These are phyloP conservation scores for Blastobotrys indianensis DNA, from an alignment of 1,139 yeast genomes.

Conservation along the genomic window DNA sequence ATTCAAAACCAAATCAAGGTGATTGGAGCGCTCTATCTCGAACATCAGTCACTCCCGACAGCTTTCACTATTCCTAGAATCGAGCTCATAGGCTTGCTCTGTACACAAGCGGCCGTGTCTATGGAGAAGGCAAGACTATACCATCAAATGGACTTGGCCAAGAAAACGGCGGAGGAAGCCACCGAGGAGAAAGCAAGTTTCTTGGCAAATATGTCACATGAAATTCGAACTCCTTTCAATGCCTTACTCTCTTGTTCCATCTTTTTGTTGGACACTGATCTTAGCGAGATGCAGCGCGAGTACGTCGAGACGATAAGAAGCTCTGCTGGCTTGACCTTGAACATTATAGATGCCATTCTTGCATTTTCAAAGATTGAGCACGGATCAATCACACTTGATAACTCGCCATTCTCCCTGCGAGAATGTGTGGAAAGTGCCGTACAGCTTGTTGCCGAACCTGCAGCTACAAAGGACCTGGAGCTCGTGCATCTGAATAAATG, in stretches of 20 bases:
- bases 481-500: slow-evolving; percentile 45
- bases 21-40: slow-evolving; percentile 47
- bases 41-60: slow-evolving; percentile 31
- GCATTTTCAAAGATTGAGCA: slow-evolving; percentile 55
- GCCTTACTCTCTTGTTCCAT: slow-evolving; percentile 51
- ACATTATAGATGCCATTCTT: slow-evolving; percentile 52
- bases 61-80: slow-evolving; percentile 36
- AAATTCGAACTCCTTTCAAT: slow-evolving; percentile 54
- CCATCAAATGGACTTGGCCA: slow-evolving; percentile 48
- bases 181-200: slow-evolving; percentile 53
- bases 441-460: slow-evolving; percentile 50
- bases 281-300: slow-evolving; percentile 45
- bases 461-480: slow-evolving; percentile 43
- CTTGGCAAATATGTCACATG: slow-evolving; percentile 51
- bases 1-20: slow-evolving; percentile 42
- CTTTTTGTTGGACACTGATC: slow-evolving; percentile 46
- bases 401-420: slow-evolving; percentile 45
- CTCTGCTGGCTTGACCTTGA: slow-evolving; percentile 49
- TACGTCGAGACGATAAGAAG: slow-evolving; percentile 51
- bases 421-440: slow-evolving; percentile 51
- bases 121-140: slow-evolving; percentile 46
- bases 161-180: slow-evolving; percentile 53
- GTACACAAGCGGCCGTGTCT: slow-evolving; percentile 53
- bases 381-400: slow-evolving; percentile 46
- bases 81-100: slow-evolving; percentile 43